phyloP scores from a whole-genome alignment of 1,284 basidiomycete species.

The Volvariella volvacea region DNA sequence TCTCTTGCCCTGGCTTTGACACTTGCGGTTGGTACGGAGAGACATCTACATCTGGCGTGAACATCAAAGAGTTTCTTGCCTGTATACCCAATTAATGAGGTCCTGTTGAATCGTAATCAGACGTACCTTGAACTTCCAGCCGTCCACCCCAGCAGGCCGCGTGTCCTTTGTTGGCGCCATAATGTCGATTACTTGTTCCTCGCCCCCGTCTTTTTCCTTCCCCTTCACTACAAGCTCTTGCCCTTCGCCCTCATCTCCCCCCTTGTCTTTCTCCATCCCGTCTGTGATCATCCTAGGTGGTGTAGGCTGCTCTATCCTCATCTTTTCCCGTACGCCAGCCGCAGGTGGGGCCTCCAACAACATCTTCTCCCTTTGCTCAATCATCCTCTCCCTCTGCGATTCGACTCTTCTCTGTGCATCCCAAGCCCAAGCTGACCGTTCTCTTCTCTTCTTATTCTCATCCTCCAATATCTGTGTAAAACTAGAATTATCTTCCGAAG shows the following conservation, averaged over 20 bases:
- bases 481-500: constrained; percentile 92
- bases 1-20: constrained; percentile 29
- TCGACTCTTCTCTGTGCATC: constrained; percentile 80
- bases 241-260: constrained; percentile 23
- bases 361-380: constrained; percentile 60
- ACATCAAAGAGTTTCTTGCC: constrained; percentile 91
- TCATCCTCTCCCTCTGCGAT: constrained; percentile 50
- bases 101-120: constrained; percentile 7
- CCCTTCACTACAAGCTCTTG: constrained; percentile 24
- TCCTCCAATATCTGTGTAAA: constrained; percentile 87
- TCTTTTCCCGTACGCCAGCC: constrained; percentile 59
- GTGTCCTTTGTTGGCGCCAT: constrained; percentile 73
- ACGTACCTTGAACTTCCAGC: constrained; percentile 83
- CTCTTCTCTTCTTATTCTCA: constrained; percentile 77
- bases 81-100: constrained; percentile 21
- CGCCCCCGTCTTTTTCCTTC: constrained; percentile 18
- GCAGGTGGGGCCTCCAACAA: constrained; percentile 59
- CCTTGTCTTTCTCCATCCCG: constrained; percentile 23
- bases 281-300: constrained; percentile 50
- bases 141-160: constrained; percentile 64
- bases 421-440: constrained; percentile 86
- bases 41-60: constrained; percentile 81
- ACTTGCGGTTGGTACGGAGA: constrained; percentile 64
- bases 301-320: constrained; percentile 53
- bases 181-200: constrained; percentile 44